Conservation (phyloP, 176 grass and related monocot species). For the Triticum dicoccoides region DNA sequence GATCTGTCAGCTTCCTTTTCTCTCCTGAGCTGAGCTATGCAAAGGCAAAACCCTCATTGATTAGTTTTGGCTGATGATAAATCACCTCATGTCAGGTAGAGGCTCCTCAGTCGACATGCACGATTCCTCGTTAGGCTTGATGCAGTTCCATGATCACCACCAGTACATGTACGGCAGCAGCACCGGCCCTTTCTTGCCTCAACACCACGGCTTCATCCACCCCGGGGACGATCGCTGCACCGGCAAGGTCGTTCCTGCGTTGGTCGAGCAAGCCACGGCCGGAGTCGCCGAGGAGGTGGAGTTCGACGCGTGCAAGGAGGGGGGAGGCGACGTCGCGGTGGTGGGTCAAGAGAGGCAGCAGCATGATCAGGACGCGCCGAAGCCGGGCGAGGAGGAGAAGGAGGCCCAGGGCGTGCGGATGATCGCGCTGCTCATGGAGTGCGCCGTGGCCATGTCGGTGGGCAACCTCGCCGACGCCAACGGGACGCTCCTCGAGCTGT, state of each 20-base stretch:
- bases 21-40: background rate
- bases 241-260: constrained; percentile 4
- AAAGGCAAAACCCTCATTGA: constrained; percentile 22
- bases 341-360: background rate
- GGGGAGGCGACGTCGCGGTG: background rate
- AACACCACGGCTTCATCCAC: background rate
- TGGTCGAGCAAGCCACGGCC: background rate
- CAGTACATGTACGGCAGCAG: constrained; percentile 29
- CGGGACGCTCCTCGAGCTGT: constrained; percentile 45
- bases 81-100: constrained; percentile 31
- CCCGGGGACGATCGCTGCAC: background rate
- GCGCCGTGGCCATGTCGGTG: constrained; percentile 48
- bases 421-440: constrained; percentile 60
- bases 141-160: constrained; percentile 44
- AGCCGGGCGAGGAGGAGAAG: constrained; percentile 14
- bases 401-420: constrained; percentile 44
- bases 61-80: background rate
- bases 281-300: constrained; percentile 1
- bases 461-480: constrained; percentile 53
- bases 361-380: background rate
- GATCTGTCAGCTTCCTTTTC: background rate
- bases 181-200: constrained; percentile 15
- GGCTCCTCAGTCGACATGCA: constrained; percentile 28
- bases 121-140: constrained; percentile 41
- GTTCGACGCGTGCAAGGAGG: background rate